Base-by-base conservation (phyloP, 345 rosid species). In the Pugionium cornutum region DNA sequence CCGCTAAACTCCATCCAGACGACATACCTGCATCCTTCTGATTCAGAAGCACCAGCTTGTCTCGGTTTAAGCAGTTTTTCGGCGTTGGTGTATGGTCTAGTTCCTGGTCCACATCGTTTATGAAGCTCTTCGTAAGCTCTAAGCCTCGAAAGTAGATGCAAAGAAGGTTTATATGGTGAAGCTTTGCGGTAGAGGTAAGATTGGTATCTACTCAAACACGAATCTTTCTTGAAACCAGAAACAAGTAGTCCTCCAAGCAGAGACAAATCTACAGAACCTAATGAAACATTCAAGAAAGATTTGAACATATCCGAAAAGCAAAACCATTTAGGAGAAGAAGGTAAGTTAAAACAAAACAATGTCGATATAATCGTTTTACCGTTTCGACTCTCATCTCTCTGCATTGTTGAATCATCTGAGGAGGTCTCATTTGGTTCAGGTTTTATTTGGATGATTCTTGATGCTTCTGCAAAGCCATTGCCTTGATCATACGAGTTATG, bases 1-100 rank as follows among this genome's bases (percentile, higher is more conserved):
- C 96, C 96, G 25, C 92, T 88, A 43, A 65, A 86, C 41, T 83
- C 73, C 66, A 83, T 72, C 88, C 85, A 88, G 9, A 88, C 85
- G 49, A 86, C 67, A 40, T 86, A 88, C 61, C 66, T 81, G 66
- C 96, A 88, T 26, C 81, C 85, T 26, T 83, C 79, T 28, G 70
- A 18, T 6, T 79, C 64, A 1, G 48, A 48, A 43, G 30, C 40
- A 27, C 25, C 45, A 0, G 43, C 29, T 30, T 67, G 66, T 44
- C 77, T 74, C n/a, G 64, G 74, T 45, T 75, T 75, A 39, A 84
- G 80, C 42, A 71, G 64, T 48, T 69, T 58, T 25, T 79, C 62
- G 0, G 76, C 73, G 47, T 64, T 67, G 18, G 67, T 76, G 64
- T 80, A 86, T 41, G 83, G 67, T 35, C 8, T 44, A 3, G 86